Evolutionary conservation across 2,329 filamentous ascomycete genomes (phyloP), one percentile per base, ranked within the genome.

Genomic region (Pestalotiopsis sp.): DNA sequence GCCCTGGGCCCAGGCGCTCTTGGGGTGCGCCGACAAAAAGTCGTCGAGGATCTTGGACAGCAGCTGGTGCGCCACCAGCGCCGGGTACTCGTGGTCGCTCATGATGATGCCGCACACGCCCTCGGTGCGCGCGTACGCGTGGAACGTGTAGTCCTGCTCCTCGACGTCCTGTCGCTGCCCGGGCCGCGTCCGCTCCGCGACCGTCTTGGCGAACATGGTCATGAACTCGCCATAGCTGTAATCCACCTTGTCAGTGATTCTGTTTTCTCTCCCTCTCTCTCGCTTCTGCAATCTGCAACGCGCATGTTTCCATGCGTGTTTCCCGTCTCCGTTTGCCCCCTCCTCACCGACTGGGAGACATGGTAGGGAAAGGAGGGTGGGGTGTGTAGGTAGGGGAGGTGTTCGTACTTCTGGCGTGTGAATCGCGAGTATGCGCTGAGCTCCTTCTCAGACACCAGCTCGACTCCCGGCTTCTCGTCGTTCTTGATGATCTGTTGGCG

Each of bases 1-100:
- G 77, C 86, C 80, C 76, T 83, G 86, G 20, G 86, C 84, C 86
- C 91, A 96, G 58, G 89, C 83, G 65, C 89, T 89, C 69, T 89
- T 87, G 9, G 94, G 93, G 83, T 95, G 89, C 78, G 91, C 89
- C 72, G 89, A 84, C 52, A 95, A 86, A 82, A 97, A 98, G 80
- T 97, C 94, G 81, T 97, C 94, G 80, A 94, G 85, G 67, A 96
- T 87, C 81, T 97, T 97, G 78, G 90, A 92, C 74, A 97, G 90
- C 67, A 98, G 87, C 81, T 94, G 92, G 80, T 97, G 94, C 27
- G 94, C 94, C 27, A 95, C 93, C 9, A 95, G 86, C 45, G 88
- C 85, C 61, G 92, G 92, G 81, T 95, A 95, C 75, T 91, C 88
- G 76, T 91, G 88, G 77, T 94, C 91, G 71, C 89, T 91, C 78